Conservation (phyloP, 1,284 basidiomycete species). For the Melampsora larici-populina region DNA sequence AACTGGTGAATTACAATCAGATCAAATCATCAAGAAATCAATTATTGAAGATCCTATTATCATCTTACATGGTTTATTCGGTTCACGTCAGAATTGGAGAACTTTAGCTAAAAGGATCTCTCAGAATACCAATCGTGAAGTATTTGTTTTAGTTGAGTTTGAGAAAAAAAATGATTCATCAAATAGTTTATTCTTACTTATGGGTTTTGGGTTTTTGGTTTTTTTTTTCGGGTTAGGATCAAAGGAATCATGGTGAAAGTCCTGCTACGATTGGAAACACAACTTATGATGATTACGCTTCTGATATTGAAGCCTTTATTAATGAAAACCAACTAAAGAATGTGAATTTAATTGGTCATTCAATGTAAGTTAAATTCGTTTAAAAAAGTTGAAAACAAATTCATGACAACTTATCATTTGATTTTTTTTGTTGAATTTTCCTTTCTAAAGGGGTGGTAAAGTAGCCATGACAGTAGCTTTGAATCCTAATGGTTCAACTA, state of each 20-base stretch:
- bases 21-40: background rate
- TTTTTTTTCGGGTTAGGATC: conserved; percentile 10
- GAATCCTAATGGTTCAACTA: background rate
- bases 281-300: conserved; percentile 36
- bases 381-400: no score
- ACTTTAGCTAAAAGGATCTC: conserved; percentile 23
- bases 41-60: conserved; percentile 6
- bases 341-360: conserved; percentile 39
- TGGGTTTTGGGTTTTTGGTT: background rate
- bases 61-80: conserved; percentile 44
- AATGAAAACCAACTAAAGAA: conserved; percentile 4
- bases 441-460: conserved; percentile 39
- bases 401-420: background rate
- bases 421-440: background rate
- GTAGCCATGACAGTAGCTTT: conserved; percentile 41
- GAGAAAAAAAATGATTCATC: no score
- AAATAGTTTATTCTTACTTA: no score
- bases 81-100: conserved; percentile 43
- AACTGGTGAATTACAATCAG: background rate
- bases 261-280: conserved; percentile 26
- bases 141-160: conserved; percentile 35
- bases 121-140: conserved; percentile 7
- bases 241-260: conserved; percentile 44
- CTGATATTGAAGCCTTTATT: conserved; percentile 37
- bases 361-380: conserved; percentile 42